Base-by-base conservation (phyloP, 805 yeast species). In the Ogataea polymorpha region DNA sequence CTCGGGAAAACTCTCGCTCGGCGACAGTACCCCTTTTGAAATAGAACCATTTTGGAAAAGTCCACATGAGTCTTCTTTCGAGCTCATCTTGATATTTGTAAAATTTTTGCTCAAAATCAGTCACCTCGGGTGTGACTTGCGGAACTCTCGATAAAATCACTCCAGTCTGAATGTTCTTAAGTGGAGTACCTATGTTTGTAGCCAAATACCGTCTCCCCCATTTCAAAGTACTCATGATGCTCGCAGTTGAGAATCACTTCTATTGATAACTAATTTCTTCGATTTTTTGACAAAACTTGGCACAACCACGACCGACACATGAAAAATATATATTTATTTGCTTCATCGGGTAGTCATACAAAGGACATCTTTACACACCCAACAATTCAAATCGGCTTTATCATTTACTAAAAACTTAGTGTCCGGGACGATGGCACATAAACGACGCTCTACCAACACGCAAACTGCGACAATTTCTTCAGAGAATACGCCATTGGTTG, bases 11-110 rank as follows among this genome's bases (percentile, higher is more conserved):
- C 53, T 77, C 78, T 59, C 88, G 86, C 61, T 88, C 96, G 3
- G 96, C 79, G 47, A 93, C 70, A 1, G 97, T 83, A 47, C 98
- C 98, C 54, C 77, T 82, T 58, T 84, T 86, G 69, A 82, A 93
- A 67, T 90, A 93, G 60, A 80, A 90, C 77, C 88, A 88, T 53
- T 83, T 80, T 5, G 99, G 98, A 64, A 93, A 93, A 0, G 98
- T 89, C 96, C 96, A 89, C 96, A 90, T 89, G 51, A 93, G 72
- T 55, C 98, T 76, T 58, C 81, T 81, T 71, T 89, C 90, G 41
- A 93, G 72, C 61, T 86, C 95, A 37, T 79, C 77, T 63, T 90
- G 96, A 62, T 93, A 93, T 39, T 79, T 70, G 60, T 84, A 86
- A 63, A 82, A 93, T 37, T 80, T 79, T 45, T 69, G 57, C 54